Evolutionary conservation across 208 protist genomes (phyloP).

Genomic region (Trypanosoma avium): DNA sequence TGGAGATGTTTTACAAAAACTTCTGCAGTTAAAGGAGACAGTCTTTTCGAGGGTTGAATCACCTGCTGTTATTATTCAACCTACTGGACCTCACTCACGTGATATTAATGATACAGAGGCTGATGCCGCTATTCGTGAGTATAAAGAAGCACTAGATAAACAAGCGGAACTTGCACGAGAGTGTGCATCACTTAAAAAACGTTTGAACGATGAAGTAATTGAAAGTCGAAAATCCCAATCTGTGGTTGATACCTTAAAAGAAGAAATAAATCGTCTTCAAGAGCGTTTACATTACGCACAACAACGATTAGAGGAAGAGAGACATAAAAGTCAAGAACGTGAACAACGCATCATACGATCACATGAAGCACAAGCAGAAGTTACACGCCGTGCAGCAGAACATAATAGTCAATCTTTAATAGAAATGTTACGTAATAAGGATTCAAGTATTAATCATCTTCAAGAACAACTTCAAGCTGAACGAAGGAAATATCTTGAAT

Average conservation of each 20-base stretch:
- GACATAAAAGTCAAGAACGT: constrained; percentile 48
- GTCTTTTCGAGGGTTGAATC: constrained; percentile 70
- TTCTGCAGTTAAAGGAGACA: constrained; percentile 71
- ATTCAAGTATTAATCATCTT: constrained; percentile 56
- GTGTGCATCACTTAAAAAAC: constrained; percentile 50
- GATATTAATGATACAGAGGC: constrained; percentile 23
- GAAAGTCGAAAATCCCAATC: constrained; percentile 35
- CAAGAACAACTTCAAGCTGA: constrained; percentile 78
- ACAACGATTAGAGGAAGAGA: constrained; percentile 67
- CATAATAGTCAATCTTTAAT: constrained; percentile 74
- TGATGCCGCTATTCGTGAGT: constrained; percentile 71
- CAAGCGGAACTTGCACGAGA: constrained; percentile 59
- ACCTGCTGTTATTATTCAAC: constrained; percentile 52
- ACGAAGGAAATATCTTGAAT: constrained; percentile 65
- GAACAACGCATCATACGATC: constrained; percentile 57
- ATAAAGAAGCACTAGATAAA: constrained; percentile 56
- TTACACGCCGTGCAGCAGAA: constrained; percentile 74
- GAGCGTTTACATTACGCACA: constrained; percentile 47
- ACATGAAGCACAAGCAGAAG: constrained; percentile 72
- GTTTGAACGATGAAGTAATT: constrained; percentile 32
- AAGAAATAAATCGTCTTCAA: constrained; percentile 43
- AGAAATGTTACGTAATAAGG: constrained; percentile 81
- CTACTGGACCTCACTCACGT: constrained; percentile 3
- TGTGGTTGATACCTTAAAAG: constrained; percentile 36
- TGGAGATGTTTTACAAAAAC: constrained; percentile 45